Percentiles rank a stretch among this genome's conserved stretches.
Conservation (phyloP, 2,329 filamentous ascomycete species). For the Xylariaceae sp. region DNA sequence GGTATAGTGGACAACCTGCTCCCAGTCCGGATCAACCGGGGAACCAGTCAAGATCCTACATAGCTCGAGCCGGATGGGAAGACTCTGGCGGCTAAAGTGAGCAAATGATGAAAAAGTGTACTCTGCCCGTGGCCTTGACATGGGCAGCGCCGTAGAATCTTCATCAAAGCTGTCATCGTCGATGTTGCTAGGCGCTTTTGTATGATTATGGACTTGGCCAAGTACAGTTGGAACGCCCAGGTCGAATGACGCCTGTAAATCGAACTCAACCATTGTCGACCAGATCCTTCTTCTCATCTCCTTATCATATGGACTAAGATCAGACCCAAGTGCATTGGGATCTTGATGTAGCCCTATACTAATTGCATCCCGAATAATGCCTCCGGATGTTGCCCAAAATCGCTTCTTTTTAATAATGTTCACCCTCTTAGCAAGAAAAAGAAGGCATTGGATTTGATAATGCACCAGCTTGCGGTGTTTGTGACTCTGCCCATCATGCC, state of each 20-base stretch:
- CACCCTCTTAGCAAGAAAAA: conserved; percentile 58
- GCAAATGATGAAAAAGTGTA: conserved; percentile 59
- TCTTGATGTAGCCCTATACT: conserved; percentile 57
- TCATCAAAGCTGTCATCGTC: conserved; percentile 57
- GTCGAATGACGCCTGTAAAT: conserved; percentile 59
- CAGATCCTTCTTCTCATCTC: conserved; percentile 60
- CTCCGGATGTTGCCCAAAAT: conserved; percentile 56
- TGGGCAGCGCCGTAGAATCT: conserved; percentile 47
- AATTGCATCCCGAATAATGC: conserved; percentile 55
- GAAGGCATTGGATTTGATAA: conserved; percentile 56
- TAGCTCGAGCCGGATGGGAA: conserved; percentile 53
- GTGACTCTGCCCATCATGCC: conserved; percentile 54
- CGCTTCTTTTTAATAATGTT: conserved; percentile 63
- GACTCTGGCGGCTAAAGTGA: conserved; percentile 52
- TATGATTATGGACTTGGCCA: conserved; percentile 53
- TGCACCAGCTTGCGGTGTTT: conserved; percentile 58
- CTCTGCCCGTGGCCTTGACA: conserved; percentile 47
- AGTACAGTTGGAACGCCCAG: conserved; percentile 56
- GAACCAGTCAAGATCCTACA: conserved; percentile 54
- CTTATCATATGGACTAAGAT: conserved; percentile 56
- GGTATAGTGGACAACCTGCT: conserved; percentile 58
- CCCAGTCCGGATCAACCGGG: conserved; percentile 54
- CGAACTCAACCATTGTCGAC: conserved; percentile 59
- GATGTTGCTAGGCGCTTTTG: conserved; percentile 53
- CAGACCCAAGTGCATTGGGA: conserved; percentile 51